Conservation (phyloP, 2,329 filamentous ascomycete genomes). For the Colletotrichum lupini region DNA sequence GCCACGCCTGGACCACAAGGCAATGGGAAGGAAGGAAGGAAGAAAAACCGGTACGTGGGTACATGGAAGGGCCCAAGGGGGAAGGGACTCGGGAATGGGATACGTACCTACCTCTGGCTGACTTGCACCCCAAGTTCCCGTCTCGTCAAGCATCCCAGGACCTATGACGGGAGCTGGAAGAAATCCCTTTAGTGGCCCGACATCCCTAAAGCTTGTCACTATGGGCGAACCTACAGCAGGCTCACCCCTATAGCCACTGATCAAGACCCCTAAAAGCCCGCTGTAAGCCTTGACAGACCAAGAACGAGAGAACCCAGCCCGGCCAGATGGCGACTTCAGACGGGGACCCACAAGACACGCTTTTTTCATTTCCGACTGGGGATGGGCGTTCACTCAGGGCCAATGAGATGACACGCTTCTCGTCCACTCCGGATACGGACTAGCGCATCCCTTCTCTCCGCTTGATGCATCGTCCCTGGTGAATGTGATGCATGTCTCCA, state of each 20-base stretch:
- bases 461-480: constrained; percentile 26
- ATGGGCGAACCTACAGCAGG: too few species aligned
- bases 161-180: not conserved
- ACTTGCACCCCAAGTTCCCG: not conserved
- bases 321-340: constrained; percentile 2
- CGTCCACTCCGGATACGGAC: not conserved
- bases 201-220: too few species aligned
- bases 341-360: constrained; percentile 17
- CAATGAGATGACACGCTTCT: constrained; percentile 6
- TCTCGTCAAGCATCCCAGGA: not conserved
- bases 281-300: not conserved
- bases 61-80: not conserved
- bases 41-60: constrained; percentile 6
- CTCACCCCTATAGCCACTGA: too few species aligned
- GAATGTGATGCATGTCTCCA: constrained; percentile 27
- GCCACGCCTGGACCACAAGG: constrained; percentile 8
- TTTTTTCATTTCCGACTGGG: constrained; percentile 7
- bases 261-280: not conserved
- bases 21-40: not conserved
- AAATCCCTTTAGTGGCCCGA: not conserved
- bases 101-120: not conserved
- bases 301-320: not conserved
- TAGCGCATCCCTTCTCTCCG: constrained; percentile 8
- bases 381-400: constrained; percentile 7
- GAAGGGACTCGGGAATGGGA: not conserved